phyloP scores from a whole-genome alignment of 495 filamentous ascomycete genomes.

The Glutinoglossum americanum region DNA sequence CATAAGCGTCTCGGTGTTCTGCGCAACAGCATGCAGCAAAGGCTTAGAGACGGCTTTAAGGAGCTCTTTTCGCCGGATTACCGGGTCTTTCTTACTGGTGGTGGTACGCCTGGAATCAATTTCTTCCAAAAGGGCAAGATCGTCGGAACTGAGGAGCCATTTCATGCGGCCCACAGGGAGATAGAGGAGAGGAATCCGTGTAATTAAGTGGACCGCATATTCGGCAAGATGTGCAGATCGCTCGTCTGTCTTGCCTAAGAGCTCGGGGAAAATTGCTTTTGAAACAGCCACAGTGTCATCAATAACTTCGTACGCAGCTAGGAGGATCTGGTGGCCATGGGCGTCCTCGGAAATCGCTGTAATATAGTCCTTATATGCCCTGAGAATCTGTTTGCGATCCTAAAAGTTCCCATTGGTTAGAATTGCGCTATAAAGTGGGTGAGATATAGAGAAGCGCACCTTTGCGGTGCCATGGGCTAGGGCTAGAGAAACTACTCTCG shows the following conservation, averaged over 20 bases:
- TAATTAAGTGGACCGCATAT: constrained; percentile 43
- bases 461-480: constrained; percentile 74
- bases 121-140: constrained; percentile 45
- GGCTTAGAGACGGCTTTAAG: constrained; percentile 40
- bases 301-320: constrained; percentile 71
- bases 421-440: neutral
- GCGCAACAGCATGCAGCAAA: constrained; percentile 48
- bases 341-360: constrained; percentile 60
- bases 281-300: constrained; percentile 82
- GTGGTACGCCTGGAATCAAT: constrained; percentile 51
- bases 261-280: constrained; percentile 65
- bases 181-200: constrained; percentile 63
- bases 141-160: constrained; percentile 42
- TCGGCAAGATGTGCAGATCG: constrained; percentile 39
- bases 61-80: constrained; percentile 52
- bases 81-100: constrained; percentile 81
- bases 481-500: constrained; percentile 56
- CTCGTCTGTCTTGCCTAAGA: constrained; percentile 42
- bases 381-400: constrained; percentile 74
- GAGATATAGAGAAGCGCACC: neutral
- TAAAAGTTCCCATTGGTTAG: neutral
- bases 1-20: constrained; percentile 41
- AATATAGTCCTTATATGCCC: constrained; percentile 66
- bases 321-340: constrained; percentile 57
- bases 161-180: constrained; percentile 53